Evolutionary conservation across 176 grass and related monocot genomes (phyloP).

Genomic region (Tuctoria greenei): DNA sequence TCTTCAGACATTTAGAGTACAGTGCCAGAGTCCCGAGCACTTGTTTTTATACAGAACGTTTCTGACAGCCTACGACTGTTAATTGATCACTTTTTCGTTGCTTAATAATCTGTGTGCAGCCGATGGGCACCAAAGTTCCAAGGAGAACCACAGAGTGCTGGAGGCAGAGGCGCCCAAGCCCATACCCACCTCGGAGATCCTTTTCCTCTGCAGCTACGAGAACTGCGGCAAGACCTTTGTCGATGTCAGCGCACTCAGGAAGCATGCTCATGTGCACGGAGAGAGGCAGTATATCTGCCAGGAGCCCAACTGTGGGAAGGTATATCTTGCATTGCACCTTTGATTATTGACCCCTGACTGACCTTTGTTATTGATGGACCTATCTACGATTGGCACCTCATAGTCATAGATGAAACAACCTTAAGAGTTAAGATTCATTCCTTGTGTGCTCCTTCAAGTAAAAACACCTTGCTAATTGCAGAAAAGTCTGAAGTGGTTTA

Average conservation of each 20-base stretch:
- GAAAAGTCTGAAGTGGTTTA: not conserved
- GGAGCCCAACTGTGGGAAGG: conserved; percentile 77
- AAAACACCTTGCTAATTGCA: not conserved
- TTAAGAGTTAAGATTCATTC: not conserved
- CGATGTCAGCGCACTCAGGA: conserved; percentile 59
- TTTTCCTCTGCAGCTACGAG: conserved; percentile 87
- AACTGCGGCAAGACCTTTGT: conserved; percentile 72
- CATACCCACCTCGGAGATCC: conserved; percentile 64
- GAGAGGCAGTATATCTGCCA: conserved; percentile 70
- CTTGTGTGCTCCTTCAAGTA: not conserved
- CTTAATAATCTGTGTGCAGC: conserved; percentile 35
- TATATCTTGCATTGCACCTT: conserved; percentile 6
- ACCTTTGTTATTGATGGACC: not conserved
- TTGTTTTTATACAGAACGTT: not conserved
- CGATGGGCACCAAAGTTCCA: conserved; percentile 49
- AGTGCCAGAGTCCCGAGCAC: not conserved
- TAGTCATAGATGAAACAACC: not conserved
- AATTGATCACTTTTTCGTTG: not conserved
- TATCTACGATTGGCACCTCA: not conserved
- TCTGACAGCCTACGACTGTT: not conserved
- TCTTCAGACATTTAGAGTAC: no score
- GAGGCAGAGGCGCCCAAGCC: conserved; percentile 49
- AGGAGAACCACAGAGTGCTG: conserved; percentile 28
- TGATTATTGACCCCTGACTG: not conserved
- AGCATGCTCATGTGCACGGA: conserved; percentile 68